phyloP scores from a whole-genome alignment of 305 asterid genomes.

The Vinca major region DNA sequence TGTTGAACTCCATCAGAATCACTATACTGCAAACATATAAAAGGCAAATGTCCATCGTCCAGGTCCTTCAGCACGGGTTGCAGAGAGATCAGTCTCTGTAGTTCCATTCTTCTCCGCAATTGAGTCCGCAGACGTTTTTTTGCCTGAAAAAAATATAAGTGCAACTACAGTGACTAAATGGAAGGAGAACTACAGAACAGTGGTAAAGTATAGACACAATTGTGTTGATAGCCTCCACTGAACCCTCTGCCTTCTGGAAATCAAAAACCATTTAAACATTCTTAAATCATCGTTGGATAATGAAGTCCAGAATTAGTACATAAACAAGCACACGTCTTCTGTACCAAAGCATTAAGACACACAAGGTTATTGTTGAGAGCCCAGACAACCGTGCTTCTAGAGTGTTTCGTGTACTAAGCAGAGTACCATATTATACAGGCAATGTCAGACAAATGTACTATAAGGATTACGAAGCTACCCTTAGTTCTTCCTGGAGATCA shows the following conservation, averaged over 20 bases:
- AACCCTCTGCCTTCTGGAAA: conserved; percentile 6
- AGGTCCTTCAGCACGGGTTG: conserved; percentile 69
- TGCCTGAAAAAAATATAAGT: conserved; percentile 35
- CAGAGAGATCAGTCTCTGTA: conserved; percentile 61
- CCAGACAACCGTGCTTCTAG: background rate
- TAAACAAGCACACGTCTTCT: background rate
- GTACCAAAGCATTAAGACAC: background rate
- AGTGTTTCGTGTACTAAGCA: background rate
- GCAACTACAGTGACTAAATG: conserved; percentile 15
- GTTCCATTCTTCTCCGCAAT: conserved; percentile 70
- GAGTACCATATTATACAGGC: conserved; percentile 10
- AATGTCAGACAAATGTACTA: conserved; percentile 6
- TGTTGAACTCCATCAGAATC: conserved; percentile 70
- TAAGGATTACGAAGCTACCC: conserved; percentile 38
- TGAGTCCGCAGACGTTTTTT: conserved; percentile 73
- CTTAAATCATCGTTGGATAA: conserved; percentile 1
- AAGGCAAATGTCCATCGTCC: conserved; percentile 70
- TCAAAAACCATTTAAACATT: conserved; percentile 5
- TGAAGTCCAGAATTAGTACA: background rate
- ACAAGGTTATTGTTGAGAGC: background rate
- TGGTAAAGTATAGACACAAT: conserved; percentile 8
- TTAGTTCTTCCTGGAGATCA: conserved; percentile 76
- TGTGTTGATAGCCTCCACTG: too few relatives aligned
- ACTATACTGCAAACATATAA: conserved; percentile 66
- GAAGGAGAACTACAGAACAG: background rate